phyloP scores from a whole-genome alignment of 2,329 filamentous ascomycete genomes.

The Delphinella strobiligena region DNA sequence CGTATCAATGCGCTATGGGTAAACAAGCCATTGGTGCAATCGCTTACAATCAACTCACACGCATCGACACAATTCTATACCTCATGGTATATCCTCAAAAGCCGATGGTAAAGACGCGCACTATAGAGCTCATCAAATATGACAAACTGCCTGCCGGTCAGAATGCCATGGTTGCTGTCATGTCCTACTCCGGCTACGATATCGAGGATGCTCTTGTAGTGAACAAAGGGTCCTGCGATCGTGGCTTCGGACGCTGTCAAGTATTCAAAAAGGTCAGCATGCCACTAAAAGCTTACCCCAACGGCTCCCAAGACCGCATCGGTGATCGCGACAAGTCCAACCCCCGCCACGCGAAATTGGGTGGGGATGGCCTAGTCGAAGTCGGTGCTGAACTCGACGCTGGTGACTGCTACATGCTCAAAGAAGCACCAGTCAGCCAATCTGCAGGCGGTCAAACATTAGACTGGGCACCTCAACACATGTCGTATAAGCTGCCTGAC shows the following conservation, averaged over 20 bases:
- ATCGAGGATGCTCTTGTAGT: slow-evolving; percentile 96
- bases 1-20: slow-evolving; percentile 98
- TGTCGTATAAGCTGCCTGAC: slow-evolving; percentile 53
- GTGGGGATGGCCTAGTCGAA: slow-evolving; percentile 76
- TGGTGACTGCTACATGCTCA: slow-evolving; percentile 83
- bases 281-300: slow-evolving; percentile 78
- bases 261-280: slow-evolving; percentile 93
- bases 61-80: slow-evolving; percentile 91
- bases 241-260: slow-evolving; percentile 92
- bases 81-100: slow-evolving; percentile 96
- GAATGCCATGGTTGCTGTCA: slow-evolving; percentile 94
- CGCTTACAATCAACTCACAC: slow-evolving; percentile 93
- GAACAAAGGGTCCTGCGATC: slow-evolving; percentile 90
- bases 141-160: slow-evolving; percentile 95
- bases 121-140: slow-evolving; percentile 92
- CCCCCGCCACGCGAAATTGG: slow-evolving; percentile 54
- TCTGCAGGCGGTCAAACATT: slow-evolving; percentile 47
- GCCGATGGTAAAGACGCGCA: slow-evolving; percentile 93
- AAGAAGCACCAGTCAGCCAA: slow-evolving; percentile 71
- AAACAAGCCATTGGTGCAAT: slow-evolving; percentile 99
- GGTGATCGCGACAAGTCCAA: slow-evolving; percentile 44
- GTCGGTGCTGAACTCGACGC: slow-evolving; percentile 69
- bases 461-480: slow-evolving; percentile 10
- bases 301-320: slow-evolving; percentile 54
- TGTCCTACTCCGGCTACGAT: slow-evolving; percentile 99